phyloP scores from a whole-genome alignment of 2,329 filamentous ascomycete species.

The Zymoseptoria brevis region DNA sequence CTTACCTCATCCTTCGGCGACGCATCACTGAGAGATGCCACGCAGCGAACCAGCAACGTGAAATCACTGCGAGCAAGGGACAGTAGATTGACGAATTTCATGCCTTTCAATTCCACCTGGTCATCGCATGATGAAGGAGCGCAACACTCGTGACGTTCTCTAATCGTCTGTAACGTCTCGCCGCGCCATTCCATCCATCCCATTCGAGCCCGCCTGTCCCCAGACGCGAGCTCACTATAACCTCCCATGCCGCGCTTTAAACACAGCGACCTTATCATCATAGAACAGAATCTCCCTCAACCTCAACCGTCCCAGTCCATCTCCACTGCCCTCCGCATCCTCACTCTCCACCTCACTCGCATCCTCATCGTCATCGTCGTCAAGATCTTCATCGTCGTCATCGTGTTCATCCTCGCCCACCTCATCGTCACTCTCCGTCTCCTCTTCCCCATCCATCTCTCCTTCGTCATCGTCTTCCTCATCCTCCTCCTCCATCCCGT shows the following conservation, averaged over 20 bases:
- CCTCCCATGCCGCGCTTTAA: conserved; percentile 62
- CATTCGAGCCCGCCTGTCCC: not conserved
- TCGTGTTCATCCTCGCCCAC: conserved; percentile 30
- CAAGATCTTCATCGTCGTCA: conserved; percentile 34
- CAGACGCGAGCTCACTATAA: conserved; percentile 18
- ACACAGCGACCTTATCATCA: conserved; percentile 74
- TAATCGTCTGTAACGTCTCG: not conserved
- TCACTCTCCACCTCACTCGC: conserved; percentile 31
- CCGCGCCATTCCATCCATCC: not conserved
- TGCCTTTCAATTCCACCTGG: too few species aligned
- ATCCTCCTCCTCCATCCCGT: conserved; percentile 37
- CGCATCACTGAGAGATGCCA: too few species aligned
- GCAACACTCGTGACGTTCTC: too few species aligned
- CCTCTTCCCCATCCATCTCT: conserved; percentile 36
- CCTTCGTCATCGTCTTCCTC: conserved; percentile 43
- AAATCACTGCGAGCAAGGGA: too few species aligned
- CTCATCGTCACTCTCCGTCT: conserved; percentile 44
- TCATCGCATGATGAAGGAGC: too few species aligned
- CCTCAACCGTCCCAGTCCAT: conserved; percentile 41
- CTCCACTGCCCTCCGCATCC: not conserved
- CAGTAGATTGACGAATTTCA: too few species aligned
- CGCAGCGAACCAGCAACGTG: too few species aligned
- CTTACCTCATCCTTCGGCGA: too few species aligned
- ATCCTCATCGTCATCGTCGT: conserved; percentile 27
- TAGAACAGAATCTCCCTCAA: conserved; percentile 76